These are phyloP conservation scores for sweet orange (Citrus sinensis) DNA, from an alignment of 345 rosid genomes.

Conservation along the genomic window DVS_A1.0 CM039162.1:21928001-21928500, in stretches of 20 bases:
- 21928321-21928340: too few species aligned
- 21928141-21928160: slow-evolving; percentile 50
- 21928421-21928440: slow-evolving; percentile 13
- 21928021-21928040: not conserved
- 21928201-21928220: slow-evolving; percentile 29
- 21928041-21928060: not conserved
- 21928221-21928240: slow-evolving; percentile 42
- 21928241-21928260: slow-evolving; percentile 24
- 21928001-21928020: not conserved
- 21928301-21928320: too few species aligned
- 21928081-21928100: slow-evolving; percentile 44
- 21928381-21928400: not conserved
- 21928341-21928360: too few species aligned
- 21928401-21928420: not conserved
- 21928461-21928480: slow-evolving; percentile 45
- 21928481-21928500: slow-evolving; percentile 52
- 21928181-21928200: slow-evolving; percentile 53
- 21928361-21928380: too few species aligned
- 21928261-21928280: not conserved
- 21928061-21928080: slow-evolving; percentile 42
- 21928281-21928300: not conserved
- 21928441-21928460: slow-evolving; percentile 40
- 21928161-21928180: slow-evolving; percentile 57
- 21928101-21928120: slow-evolving; percentile 41
- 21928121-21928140: slow-evolving; percentile 53